phyloP scores from a whole-genome alignment of 768 basidiomycete species.

The Coprinopsis sp. region DNA sequence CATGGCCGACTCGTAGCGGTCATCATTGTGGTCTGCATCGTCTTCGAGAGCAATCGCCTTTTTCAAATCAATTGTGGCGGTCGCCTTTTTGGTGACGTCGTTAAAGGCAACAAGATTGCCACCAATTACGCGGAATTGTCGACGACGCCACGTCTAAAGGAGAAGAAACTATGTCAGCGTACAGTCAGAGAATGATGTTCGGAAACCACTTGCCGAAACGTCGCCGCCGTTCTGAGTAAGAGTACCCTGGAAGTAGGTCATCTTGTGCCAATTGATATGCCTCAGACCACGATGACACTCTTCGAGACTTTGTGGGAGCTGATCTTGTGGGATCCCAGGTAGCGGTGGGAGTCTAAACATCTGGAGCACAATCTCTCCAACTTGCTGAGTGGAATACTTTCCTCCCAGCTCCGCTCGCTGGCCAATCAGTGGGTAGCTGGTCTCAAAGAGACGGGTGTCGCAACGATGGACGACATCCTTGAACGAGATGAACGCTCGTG shows the following conservation, averaged over 20 bases:
- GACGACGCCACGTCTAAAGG: conserved; percentile 71
- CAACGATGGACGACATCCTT: conserved; percentile 81
- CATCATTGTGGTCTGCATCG: conserved; percentile 55
- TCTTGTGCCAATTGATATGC: conserved; percentile 91
- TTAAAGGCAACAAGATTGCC: conserved; percentile 87
- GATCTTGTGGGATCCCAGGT: conserved; percentile 71
- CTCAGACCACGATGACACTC: conserved; percentile 86
- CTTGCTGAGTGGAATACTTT: conserved; percentile 58
- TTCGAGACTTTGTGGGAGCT: conserved; percentile 88
- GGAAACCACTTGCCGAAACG: conserved; percentile 60
- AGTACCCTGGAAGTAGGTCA: conserved; percentile 88
- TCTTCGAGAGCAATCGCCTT: conserved; percentile 77
- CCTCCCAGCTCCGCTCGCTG: conserved; percentile 58
- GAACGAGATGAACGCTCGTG: conserved; percentile 83
- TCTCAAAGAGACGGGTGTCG: conserved; percentile 82
- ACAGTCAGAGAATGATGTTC: conserved; percentile 2
- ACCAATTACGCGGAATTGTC: conserved; percentile 81
- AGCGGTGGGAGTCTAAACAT: conserved; percentile 86
- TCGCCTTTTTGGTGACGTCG: conserved; percentile 87
- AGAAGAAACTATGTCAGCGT: conserved; percentile 8
- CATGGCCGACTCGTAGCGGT: conserved; percentile 49
- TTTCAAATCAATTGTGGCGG: conserved; percentile 85
- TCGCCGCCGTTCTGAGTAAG: conserved; percentile 94
- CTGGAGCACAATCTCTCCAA: conserved; percentile 87
- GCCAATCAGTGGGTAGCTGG: conserved; percentile 75